Conservation (phyloP, 257 asterid species). For the Penstemon davidsonii region DNA sequence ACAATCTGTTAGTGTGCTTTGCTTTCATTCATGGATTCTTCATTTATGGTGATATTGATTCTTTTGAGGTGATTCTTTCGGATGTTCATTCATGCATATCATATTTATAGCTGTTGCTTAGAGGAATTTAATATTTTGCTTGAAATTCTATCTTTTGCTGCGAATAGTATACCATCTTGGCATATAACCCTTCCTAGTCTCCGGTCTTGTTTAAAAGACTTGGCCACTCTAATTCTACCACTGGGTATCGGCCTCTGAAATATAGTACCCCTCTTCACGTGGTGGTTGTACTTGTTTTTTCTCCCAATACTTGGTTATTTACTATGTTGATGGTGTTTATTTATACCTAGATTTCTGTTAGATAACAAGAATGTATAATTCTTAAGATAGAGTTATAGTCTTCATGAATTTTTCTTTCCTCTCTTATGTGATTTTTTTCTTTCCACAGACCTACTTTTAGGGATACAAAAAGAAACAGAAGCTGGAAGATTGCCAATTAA, state of each 20-base stretch:
- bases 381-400: background rate
- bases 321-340: background rate
- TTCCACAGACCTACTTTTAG: constrained; percentile 67
- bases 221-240: background rate
- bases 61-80: constrained; percentile 11
- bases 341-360: background rate
- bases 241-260: background rate
- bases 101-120: constrained; percentile 1
- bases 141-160: background rate
- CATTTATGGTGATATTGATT: background rate
- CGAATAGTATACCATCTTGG: constrained; percentile 9
- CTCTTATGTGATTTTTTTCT: constrained; percentile 28
- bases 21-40: background rate
- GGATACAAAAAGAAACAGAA: constrained; percentile 68
- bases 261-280: background rate
- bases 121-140: background rate
- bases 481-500: constrained; percentile 70
- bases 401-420: constrained; percentile 23
- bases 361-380: constrained; percentile 5
- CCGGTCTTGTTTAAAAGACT: background rate
- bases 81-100: background rate
- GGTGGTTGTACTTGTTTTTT: background rate
- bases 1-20: background rate
- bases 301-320: background rate
- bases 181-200: constrained; percentile 11